Conservation (phyloP, 2,329 filamentous ascomycete species). For the Zymoseptoria pseudotritici region DNA sequence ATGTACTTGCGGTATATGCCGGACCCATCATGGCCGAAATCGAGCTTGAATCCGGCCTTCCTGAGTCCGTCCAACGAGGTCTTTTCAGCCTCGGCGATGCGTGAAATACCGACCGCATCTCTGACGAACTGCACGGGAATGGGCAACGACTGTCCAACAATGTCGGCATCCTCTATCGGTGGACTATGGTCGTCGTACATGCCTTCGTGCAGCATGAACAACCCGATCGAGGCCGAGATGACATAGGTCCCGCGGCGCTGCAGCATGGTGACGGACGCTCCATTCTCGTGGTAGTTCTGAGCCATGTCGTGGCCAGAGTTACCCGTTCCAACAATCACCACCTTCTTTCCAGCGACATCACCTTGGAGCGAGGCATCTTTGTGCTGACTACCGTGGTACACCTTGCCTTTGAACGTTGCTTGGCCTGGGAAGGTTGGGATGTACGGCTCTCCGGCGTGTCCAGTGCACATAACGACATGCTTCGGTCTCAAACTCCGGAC, state of each 20-base stretch:
- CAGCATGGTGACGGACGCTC: constrained; percentile 61
- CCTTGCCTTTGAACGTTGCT: constrained; percentile 49
- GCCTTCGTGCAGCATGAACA: constrained; percentile 43
- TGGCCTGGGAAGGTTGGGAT: constrained; percentile 42
- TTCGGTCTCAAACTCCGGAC: constrained; percentile 53
- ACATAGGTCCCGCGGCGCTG: constrained; percentile 62
- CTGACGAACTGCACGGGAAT: constrained; percentile 53
- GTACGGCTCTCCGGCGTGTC: constrained; percentile 59
- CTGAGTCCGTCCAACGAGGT: constrained; percentile 31
- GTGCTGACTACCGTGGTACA: constrained; percentile 6
- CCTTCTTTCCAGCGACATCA: constrained; percentile 33
- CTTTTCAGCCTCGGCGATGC: constrained; percentile 29
- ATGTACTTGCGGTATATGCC: constrained; percentile 58
- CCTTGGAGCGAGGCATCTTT: constrained; percentile 4
- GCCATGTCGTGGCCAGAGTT: constrained; percentile 47
- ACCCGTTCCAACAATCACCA: constrained; percentile 43
- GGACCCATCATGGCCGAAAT: constrained; percentile 49
- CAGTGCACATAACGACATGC: constrained; percentile 61
- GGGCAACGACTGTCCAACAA: constrained; percentile 52
- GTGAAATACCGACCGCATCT: constrained; percentile 41
- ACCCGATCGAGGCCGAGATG: constrained; percentile 48
- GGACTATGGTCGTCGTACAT: constrained; percentile 47
- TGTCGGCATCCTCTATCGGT: constrained; percentile 58
- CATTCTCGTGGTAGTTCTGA: constrained; percentile 52
- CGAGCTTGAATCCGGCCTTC: constrained; percentile 54